A percentile compares a stretch with the other conserved stretches of the same genome.
phyloP scores from a whole-genome alignment of 371 early-diverging fungal species.

The Lichtheimia hyalospora region DNA sequence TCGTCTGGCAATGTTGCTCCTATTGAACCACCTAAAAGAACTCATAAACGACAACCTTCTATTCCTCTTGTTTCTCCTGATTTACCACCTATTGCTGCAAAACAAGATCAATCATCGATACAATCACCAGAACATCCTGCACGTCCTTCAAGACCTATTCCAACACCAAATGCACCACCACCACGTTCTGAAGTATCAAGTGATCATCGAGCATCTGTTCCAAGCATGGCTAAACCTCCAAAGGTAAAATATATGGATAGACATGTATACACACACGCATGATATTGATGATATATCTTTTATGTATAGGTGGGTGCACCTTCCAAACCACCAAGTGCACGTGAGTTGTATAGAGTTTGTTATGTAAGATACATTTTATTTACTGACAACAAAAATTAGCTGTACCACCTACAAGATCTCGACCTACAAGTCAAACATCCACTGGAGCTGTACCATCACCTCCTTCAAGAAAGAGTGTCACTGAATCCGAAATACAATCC shows the following conservation, averaged over 20 bases:
- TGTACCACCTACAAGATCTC: slow-evolving; percentile 18
- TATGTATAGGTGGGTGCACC: slow-evolving; percentile 2
- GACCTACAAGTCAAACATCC: slow-evolving; percentile 15
- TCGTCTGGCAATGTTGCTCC: slow-evolving; percentile 3
- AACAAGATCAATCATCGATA: slow-evolving; percentile 3
- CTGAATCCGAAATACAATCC: background rate
- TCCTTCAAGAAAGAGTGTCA: background rate
- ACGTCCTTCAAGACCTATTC: slow-evolving; percentile 36
- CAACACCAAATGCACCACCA: slow-evolving; percentile 27
- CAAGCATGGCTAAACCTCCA: slow-evolving; percentile 37
- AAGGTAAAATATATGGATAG: slow-evolving; percentile 26
- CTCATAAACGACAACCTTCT: slow-evolving; percentile 28
- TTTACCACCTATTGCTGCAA: slow-evolving; percentile 37
- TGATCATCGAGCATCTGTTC: slow-evolving; percentile 11
- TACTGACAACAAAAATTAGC: slow-evolving; percentile 6
- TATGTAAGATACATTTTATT: background rate
- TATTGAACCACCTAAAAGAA: slow-evolving; percentile 10
- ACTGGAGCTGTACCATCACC: background rate
- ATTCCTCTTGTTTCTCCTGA: slow-evolving; percentile 44
- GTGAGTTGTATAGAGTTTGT: slow-evolving; percentile 2
- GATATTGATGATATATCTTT: background rate
- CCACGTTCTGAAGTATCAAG: slow-evolving; percentile 1
- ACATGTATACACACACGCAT: too few species aligned
- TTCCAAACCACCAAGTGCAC: too few species aligned
- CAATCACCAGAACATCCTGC: slow-evolving; percentile 17